Percentiles rank a stretch among this genome's conserved stretches.
Evolutionary conservation across 305 asterid species (phyloP).

Genomic region (Caryopteris hybrid): DNA sequence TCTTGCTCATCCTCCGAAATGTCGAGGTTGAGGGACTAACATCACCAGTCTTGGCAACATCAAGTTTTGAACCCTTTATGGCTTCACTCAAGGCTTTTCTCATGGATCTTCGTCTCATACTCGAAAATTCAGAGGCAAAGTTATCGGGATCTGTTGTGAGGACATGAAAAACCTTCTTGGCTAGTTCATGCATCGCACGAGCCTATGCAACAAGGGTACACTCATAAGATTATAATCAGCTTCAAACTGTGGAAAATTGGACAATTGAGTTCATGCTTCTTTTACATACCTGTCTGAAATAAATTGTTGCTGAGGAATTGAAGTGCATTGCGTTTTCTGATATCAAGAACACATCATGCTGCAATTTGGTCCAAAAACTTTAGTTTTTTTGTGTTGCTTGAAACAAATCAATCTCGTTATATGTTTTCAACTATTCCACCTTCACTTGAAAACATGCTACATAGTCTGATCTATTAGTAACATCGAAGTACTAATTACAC

Average conservation of each 20-base stretch:
- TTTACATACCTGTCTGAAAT: slow-evolving; percentile 73
- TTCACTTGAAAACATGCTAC: background rate
- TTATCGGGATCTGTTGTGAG: slow-evolving; percentile 59
- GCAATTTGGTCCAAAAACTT: slow-evolving; percentile 25
- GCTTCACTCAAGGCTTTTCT: slow-evolving; percentile 40
- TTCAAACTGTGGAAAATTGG: no score
- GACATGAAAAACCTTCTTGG: slow-evolving; percentile 67
- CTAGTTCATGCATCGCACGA: slow-evolving; percentile 69
- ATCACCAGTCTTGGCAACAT: slow-evolving; percentile 1
- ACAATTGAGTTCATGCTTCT: no score
- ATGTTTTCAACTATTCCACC: background rate
- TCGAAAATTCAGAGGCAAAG: slow-evolving; percentile 50
- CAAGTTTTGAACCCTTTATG: slow-evolving; percentile 26
- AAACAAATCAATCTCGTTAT: background rate
- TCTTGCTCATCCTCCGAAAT: slow-evolving; percentile 19
- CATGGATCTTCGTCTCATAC: slow-evolving; percentile 64
- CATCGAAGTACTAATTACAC: no score
- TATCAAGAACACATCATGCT: slow-evolving; percentile 80
- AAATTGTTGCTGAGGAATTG: slow-evolving; percentile 62
- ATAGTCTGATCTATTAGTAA: no score
- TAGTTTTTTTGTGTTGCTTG: background rate
- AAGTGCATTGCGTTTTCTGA: slow-evolving; percentile 88
- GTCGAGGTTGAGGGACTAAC: slow-evolving; percentile 26
- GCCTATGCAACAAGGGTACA: slow-evolving; percentile 40
- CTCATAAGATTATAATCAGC: slow-evolving; percentile 1